Evolutionary conservation across 768 basidiomycete genomes (phyloP).

Genomic region (Tulasnella sp.): DNA sequence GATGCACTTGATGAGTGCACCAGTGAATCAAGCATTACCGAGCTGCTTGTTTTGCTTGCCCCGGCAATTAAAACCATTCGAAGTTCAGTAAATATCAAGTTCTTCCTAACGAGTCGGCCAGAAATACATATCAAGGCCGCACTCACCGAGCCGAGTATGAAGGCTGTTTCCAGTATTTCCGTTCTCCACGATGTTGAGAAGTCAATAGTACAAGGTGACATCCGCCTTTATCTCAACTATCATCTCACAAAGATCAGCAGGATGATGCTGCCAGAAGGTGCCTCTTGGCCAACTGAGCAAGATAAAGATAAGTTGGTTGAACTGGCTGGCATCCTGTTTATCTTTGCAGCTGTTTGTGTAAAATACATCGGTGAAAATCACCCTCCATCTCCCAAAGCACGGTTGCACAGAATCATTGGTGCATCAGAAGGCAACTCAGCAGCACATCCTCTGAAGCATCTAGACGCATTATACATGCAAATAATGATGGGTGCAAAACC

Average conservation of each 20-base stretch:
- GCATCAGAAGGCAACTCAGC: neutral
- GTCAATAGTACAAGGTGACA: slow-evolving; percentile 8
- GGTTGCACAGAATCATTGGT: neutral
- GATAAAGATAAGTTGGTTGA: neutral
- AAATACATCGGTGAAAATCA: neutral
- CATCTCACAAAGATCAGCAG: slow-evolving; percentile 1
- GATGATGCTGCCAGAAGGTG: neutral
- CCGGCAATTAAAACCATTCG: slow-evolving; percentile 15
- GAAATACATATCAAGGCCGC: slow-evolving; percentile 21
- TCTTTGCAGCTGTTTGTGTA: slow-evolving; percentile 1
- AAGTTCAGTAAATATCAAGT: slow-evolving; percentile 23
- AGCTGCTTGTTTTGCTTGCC: slow-evolving; percentile 22
- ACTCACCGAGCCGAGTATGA: neutral
- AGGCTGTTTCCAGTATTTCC: neutral
- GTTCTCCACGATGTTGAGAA: slow-evolving; percentile 14
- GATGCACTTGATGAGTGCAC: slow-evolving; percentile 31
- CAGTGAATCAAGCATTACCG: neutral
- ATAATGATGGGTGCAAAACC: neutral
- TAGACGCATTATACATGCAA: neutral
- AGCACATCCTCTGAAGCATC: neutral
- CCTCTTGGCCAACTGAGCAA: slow-evolving; percentile 5
- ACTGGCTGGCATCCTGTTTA: neutral
- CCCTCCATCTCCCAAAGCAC: neutral
- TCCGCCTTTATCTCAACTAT: slow-evolving; percentile 8
- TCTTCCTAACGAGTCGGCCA: slow-evolving; percentile 27